Base-by-base conservation (phyloP, 176 grass and related monocot genomes). In the Phoenix roebelenii region DNA sequence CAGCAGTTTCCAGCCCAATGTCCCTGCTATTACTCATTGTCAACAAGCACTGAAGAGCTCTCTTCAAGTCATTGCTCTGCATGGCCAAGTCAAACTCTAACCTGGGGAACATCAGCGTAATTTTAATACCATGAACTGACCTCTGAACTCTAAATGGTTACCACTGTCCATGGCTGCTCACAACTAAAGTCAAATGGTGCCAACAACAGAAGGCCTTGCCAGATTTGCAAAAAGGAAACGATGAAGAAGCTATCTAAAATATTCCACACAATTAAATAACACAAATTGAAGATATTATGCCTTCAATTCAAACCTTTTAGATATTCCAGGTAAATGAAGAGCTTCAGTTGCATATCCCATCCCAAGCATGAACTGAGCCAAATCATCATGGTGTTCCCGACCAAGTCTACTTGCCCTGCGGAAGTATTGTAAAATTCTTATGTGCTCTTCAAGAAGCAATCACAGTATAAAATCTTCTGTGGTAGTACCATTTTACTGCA, bases 261-360 rank as follows among this genome's bases (percentile, higher is more conserved):
- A 6, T 30, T 30, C 28, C 5, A 6, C 25, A 28, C 28, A 30
- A 30, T 12, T 44, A 12, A 44, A 39, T 10, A 39, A 39, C 32
- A 39, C 7, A 55, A 57, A 68, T 59, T 76, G 54, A 51, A 60
- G 52, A 72, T 30, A 20, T 23, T 60, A 54, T 51, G 22, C 25
- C 18, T 26, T 48, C 29, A 69, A 52, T 52, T 12, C 66, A 30
- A 54, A 85, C 87, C 93, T 88, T 78, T 98, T 98, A 55, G 87
- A 92, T 73, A 98, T 98, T 88, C 93, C 93, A 59, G 84, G 93
- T 68, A 98, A 85, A 98, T 98, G 93, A 65, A 92, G 93, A 80
- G 93, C 93, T 88, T 98, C 93, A 61, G 93, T 92, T 59, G 93
- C 93, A 83, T 98, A 98, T 55, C 93, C 93, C 93, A 98, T 98